Base-by-base conservation (phyloP, 2,329 filamentous ascomycete species). In the Cercospora sp. region DNA sequence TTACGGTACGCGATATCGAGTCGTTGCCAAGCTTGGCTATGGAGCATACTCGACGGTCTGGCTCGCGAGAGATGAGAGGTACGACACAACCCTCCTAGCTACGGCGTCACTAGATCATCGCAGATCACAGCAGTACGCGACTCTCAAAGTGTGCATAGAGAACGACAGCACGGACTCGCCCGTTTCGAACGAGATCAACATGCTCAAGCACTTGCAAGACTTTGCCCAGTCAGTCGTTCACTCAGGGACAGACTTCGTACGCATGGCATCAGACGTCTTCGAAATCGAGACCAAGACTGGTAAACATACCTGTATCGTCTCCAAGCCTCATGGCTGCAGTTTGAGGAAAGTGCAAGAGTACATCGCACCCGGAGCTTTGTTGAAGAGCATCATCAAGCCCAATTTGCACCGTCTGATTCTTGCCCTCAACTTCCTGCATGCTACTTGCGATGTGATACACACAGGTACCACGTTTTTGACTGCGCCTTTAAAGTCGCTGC, bases 21-120 rank as follows among this genome's bases (percentile, higher is more conserved):
- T 80, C 48, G 71, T 81, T 8, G 76, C 75, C 51, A 83, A 83
- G 69, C 75, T 83, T 10, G 81, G 81, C 51, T 81, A 78, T 67
- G 81, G 81, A 12, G 73, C 72, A 36, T 36, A 36, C 31, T 36
- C 31, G 31, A 36, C 31, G 3, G 31, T 36, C 31, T 36, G 31
- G 31, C 31, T 36, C 12, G 31, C 31, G 5, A 36, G 31, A 36
- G 31, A 36, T 36, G 31, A 36, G 31, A 36, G 12, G 31, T 36
- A 36, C 31, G 31, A 13, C 31, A 8, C 12, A 13, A 36, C 5
- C 31, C 12, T 36, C 31, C 31, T 36, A 36, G 12, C 31, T 36
- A 5, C 31, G 31, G 31, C 31, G 31, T 36, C 31, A 13, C 31
- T 36, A 36, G 13, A 36, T 5, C 31, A 36, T 13, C 31, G 31